Conservation (phyloP, 2,329 filamentous ascomycete genomes). For the Alternaria atra region DNA sequence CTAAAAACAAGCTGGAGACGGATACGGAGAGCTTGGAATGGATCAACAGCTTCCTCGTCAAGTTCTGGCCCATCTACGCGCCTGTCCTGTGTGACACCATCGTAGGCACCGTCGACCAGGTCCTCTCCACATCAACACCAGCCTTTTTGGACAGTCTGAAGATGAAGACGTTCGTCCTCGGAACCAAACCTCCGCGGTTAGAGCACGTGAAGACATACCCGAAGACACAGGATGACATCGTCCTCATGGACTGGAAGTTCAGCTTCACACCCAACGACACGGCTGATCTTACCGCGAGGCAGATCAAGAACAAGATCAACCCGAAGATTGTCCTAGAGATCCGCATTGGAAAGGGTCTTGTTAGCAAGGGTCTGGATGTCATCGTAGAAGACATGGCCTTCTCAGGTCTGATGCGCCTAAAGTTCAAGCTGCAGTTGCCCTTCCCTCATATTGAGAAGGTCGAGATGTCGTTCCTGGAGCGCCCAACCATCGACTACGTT, state of each 20-base stretch:
- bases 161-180: slow-evolving; percentile 91
- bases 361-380: slow-evolving; percentile 95
- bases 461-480: slow-evolving; percentile 92
- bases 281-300: slow-evolving; percentile 86
- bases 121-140: slow-evolving; percentile 90
- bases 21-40: slow-evolving; percentile 94
- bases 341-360: slow-evolving; percentile 91
- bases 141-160: slow-evolving; percentile 92
- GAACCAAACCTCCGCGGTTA: slow-evolving; percentile 92
- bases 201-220: slow-evolving; percentile 99
- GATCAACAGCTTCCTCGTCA: slow-evolving; percentile 98
- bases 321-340: slow-evolving; percentile 97
- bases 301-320: slow-evolving; percentile 95
- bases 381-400: slow-evolving; percentile 99
- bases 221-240: slow-evolving; percentile 91
- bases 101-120: slow-evolving; percentile 93
- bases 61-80: slow-evolving; percentile 99
- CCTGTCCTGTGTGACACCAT: slow-evolving; percentile 92
- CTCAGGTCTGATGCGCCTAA: slow-evolving; percentile 93
- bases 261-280: slow-evolving; percentile 98
- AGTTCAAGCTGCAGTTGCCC: slow-evolving; percentile 94
- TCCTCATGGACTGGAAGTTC: slow-evolving; percentile 99
- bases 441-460: slow-evolving; percentile 96
- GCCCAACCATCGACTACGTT: slow-evolving; percentile 91
- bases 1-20: slow-evolving; percentile 84